A percentile compares a stretch with the other conserved stretches of the same genome.
Conservation (phyloP, 306 rosid genomes). For the Cicer arietinum region DNA sequence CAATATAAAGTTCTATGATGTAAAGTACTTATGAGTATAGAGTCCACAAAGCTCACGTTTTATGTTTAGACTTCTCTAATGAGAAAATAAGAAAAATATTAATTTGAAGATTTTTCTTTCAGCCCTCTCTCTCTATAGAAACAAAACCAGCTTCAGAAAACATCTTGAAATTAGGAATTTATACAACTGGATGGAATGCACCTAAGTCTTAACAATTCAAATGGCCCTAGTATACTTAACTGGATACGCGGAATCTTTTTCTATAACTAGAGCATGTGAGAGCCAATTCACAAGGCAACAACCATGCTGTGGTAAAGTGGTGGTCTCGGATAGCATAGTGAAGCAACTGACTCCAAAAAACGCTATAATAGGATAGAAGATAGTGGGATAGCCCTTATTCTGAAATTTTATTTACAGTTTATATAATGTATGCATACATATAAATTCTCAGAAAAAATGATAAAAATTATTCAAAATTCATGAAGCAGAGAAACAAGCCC, state of each 20-base stretch:
- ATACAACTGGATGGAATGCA: background rate
- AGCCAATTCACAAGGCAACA: slow-evolving; percentile 4
- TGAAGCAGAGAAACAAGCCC: background rate
- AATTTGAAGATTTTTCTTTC: slow-evolving; percentile 36
- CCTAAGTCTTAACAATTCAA: slow-evolving; percentile 6
- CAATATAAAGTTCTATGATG: background rate
- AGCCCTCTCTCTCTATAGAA: slow-evolving; percentile 3
- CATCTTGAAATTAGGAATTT: slow-evolving; percentile 30
- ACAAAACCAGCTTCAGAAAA: slow-evolving; percentile 11
- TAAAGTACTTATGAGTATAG: slow-evolving; percentile 10
- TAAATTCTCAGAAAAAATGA: too few relatives aligned
- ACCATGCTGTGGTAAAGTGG: background rate
- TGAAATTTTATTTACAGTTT: too few relatives aligned
- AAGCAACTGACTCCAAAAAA: background rate
- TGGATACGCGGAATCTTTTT: background rate
- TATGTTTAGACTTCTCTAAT: background rate
- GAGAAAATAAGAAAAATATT: slow-evolving; percentile 24
- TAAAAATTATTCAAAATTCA: too few relatives aligned
- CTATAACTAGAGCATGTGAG: background rate
- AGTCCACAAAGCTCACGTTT: slow-evolving; percentile 25
- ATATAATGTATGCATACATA: too few relatives aligned
- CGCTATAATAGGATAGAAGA: background rate
- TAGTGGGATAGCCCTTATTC: background rate
- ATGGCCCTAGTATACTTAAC: slow-evolving; percentile 10
- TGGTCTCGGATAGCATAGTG: background rate